Evolutionary conservation across 2,329 filamentous ascomycete species (phyloP).

Genomic region (Cercospora janseana): DNA sequence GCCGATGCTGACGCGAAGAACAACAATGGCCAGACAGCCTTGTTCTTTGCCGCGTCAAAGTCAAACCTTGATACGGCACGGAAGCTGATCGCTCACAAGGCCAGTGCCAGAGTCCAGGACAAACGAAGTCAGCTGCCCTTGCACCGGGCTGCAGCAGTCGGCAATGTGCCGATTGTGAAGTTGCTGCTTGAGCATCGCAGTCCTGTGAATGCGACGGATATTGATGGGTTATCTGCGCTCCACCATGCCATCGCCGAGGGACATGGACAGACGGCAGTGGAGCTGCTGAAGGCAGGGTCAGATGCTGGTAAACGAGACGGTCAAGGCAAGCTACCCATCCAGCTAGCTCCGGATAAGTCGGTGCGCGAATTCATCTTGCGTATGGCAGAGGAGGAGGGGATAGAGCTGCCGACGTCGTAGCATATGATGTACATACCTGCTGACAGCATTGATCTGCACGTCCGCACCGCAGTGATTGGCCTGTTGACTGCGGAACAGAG

Average conservation of each 20-base stretch:
- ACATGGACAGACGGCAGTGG: constrained; percentile 75
- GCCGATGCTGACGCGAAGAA: constrained; percentile 74
- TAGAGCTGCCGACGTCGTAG: constrained; percentile 50
- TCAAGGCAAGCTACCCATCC: constrained; percentile 70
- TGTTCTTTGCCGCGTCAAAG: constrained; percentile 92
- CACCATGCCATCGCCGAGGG: constrained; percentile 81
- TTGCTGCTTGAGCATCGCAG: constrained; percentile 74
- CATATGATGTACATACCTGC: background rate
- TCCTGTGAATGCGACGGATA: constrained; percentile 79
- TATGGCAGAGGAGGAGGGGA: constrained; percentile 78
- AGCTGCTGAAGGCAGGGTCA: constrained; percentile 79
- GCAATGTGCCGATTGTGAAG: constrained; percentile 82
- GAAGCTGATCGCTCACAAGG: constrained; percentile 71
- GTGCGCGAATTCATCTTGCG: constrained; percentile 74
- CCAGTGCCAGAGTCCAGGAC: constrained; percentile 77
- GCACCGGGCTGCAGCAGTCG: constrained; percentile 86
- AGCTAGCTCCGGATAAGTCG: constrained; percentile 82
- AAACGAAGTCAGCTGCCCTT: constrained; percentile 84
- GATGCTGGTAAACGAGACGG: constrained; percentile 73
- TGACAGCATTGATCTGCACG: background rate
- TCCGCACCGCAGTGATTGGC: too few relatives aligned
- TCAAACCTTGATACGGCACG: constrained; percentile 78
- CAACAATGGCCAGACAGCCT: constrained; percentile 71
- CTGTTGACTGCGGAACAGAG: too few relatives aligned
- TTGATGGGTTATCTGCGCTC: constrained; percentile 79